Percentiles rank a stretch among this genome's conserved stretches.
These are phyloP conservation scores for Trametes meyenii DNA, from an alignment of 768 basidiomycete species.

Conservation along the genomic window DNA sequence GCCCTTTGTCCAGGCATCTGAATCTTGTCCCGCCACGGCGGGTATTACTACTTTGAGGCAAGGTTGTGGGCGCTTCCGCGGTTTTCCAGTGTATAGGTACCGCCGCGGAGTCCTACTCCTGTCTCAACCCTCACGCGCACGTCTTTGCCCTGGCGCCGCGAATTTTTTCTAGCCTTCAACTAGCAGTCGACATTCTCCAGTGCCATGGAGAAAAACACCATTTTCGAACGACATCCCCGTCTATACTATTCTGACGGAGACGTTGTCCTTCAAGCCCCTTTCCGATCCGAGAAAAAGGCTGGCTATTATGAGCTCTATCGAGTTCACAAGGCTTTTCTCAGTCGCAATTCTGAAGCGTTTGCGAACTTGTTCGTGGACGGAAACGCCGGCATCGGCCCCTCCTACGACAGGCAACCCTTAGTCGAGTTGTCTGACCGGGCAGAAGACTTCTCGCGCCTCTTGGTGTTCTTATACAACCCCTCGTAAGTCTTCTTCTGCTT, in stretches of 20 bases:
- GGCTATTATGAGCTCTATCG: constrained; percentile 5
- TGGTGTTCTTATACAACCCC: constrained; percentile 19
- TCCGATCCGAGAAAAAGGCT: constrained; percentile 1
- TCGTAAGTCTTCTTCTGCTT: constrained; percentile 5
- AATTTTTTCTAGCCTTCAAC: too few species aligned
- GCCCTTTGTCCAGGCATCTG: too few species aligned
- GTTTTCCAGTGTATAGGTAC: too few species aligned
- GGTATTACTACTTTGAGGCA: too few species aligned
- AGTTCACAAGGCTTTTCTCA: constrained; percentile 24
- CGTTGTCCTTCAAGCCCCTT: constrained; percentile 19
- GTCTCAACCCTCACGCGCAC: too few species aligned
- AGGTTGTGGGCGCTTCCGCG: too few species aligned
- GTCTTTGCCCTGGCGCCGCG: too few species aligned
- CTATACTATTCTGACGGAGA: constrained; percentile 30
- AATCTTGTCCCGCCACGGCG: too few species aligned
- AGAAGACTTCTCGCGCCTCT: constrained; percentile 10
- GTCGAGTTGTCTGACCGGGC: constrained; percentile 20
- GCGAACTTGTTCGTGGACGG: constrained; percentile 22
- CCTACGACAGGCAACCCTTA: constrained; percentile 15
- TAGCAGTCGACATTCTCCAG: too few species aligned
- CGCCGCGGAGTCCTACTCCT: too few species aligned
- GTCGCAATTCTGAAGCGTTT: constrained; percentile 21
- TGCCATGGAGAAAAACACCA: background rate
- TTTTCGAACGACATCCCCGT: constrained; percentile 14
- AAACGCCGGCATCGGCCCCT: background rate